These are phyloP conservation scores for Heritiera littoralis DNA, from an alignment of 345 rosid genomes.

Conservation along the genomic window DNA sequence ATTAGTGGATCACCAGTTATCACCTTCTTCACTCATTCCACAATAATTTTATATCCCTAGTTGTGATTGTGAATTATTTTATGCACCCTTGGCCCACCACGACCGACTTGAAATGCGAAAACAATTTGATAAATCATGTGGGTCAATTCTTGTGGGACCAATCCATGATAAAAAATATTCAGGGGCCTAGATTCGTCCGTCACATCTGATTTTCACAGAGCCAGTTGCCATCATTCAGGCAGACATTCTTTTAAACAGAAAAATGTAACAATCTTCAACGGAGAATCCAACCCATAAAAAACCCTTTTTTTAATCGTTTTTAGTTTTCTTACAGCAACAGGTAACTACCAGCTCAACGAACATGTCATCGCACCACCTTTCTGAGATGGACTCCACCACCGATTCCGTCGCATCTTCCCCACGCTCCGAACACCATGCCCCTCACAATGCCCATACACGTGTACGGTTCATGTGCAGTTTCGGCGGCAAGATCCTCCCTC, in stretches of 20 bases:
- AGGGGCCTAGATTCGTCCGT: constrained; percentile 1
- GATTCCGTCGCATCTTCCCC: constrained; percentile 81
- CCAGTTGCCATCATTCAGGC: background rate
- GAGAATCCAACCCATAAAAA: constrained; percentile 13
- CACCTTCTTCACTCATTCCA: too few relatives aligned
- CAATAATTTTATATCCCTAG: too few relatives aligned
- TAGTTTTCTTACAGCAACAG: background rate
- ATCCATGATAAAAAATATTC: too few relatives aligned
- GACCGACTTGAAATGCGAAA: too few relatives aligned
- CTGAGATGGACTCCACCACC: constrained; percentile 58
- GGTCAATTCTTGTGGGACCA: too few relatives aligned
- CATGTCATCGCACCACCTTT: constrained; percentile 60
- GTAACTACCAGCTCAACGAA: background rate
- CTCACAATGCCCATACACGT: constrained; percentile 38
- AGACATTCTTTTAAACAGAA: background rate
- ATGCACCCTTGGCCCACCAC: too few relatives aligned
- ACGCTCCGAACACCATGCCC: constrained; percentile 65
- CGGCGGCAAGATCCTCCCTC: constrained; percentile 94
- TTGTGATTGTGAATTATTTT: too few relatives aligned
- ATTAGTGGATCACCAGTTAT: too few relatives aligned
- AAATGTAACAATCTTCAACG: background rate
- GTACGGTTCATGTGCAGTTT: constrained; percentile 96
- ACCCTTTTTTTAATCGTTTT: background rate
- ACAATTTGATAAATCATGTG: too few relatives aligned
- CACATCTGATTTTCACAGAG: background rate